phyloP scores from a whole-genome alignment of 495 filamentous ascomycete species.

The Daldinia loculata region DNA sequence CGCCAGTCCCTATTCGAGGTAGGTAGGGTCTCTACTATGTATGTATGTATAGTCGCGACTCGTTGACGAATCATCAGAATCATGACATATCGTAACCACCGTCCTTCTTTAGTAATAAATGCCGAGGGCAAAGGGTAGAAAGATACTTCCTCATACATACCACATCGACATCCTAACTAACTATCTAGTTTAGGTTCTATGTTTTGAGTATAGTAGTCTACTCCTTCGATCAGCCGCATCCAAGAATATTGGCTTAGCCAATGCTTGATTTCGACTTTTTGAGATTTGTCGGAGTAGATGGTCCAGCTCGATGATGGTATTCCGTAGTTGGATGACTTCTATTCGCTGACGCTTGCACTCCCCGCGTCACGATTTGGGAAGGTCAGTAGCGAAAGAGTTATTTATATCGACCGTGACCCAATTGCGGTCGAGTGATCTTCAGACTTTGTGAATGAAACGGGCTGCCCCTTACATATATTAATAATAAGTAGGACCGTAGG shows the following conservation, averaged over 20 bases:
- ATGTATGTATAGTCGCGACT: not conserved
- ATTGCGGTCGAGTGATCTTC: constrained; percentile 12
- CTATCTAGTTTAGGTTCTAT: not conserved
- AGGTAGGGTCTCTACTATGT: not conserved
- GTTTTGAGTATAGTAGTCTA: not conserved
- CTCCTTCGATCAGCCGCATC: not conserved
- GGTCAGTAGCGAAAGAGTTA: constrained; percentile 9
- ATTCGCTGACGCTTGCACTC: constrained; percentile 2
- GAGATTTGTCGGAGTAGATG: not conserved
- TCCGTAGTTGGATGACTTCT: not conserved
- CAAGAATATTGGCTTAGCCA: not conserved
- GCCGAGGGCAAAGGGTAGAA: not conserved
- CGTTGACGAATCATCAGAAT: not conserved
- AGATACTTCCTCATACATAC: not conserved
- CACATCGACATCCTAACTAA: not conserved
- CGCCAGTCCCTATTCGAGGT: not conserved
- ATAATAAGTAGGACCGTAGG: too few species aligned
- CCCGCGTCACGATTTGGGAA: constrained; percentile 21
- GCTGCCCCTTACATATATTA: constrained; percentile 8
- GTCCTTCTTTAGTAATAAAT: not conserved
- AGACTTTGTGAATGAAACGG: constrained; percentile 8
- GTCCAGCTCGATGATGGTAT: not conserved
- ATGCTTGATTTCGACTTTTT: not conserved
- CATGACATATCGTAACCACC: not conserved
- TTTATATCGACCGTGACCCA: constrained; percentile 24